A percentile compares a stretch with the other conserved stretches of the same genome.
Evolutionary conservation across 129 eudicot species (phyloP).

Genomic region (Saposhnikovia divaricata): DNA sequence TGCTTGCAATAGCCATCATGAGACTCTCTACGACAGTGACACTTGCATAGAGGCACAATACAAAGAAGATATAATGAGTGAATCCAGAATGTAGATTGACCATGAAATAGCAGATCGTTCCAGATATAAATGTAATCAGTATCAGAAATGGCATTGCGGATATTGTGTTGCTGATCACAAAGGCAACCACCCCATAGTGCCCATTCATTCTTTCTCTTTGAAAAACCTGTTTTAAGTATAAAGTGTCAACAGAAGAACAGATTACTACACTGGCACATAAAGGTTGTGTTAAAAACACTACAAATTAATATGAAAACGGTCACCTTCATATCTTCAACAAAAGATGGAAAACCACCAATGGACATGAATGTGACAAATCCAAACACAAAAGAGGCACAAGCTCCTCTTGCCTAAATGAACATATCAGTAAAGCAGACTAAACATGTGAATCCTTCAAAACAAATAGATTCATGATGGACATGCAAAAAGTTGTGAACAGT

Average conservation of each 20-base stretch:
- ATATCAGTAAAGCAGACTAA: neutral
- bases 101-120: slow-evolving; percentile 92
- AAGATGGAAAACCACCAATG: slow-evolving; percentile 96
- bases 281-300: neutral
- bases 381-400: slow-evolving; percentile 93
- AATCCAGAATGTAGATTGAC: slow-evolving; percentile 89
- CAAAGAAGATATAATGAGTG: slow-evolving; percentile 78
- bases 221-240: slow-evolving; percentile 48
- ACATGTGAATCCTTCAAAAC: neutral
- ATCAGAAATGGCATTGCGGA: slow-evolving; percentile 94
- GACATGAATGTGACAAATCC: slow-evolving; percentile 99
- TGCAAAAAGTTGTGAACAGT: neutral
- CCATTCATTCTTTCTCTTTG: slow-evolving; percentile 96
- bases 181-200: slow-evolving; percentile 89
- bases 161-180: slow-evolving; percentile 89
- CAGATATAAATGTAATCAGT: slow-evolving; percentile 75
- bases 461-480: neutral
- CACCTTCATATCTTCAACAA: slow-evolving; percentile 99
- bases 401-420: slow-evolving; percentile 70
- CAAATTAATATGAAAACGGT: neutral
- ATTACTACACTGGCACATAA: neutral
- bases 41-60: slow-evolving; percentile 88
- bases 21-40: slow-evolving; percentile 98
- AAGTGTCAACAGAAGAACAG: neutral
- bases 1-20: slow-evolving; percentile 99